phyloP scores from a whole-genome alignment of 345 rosid species.

The Salix koriyanagi region DNA sequence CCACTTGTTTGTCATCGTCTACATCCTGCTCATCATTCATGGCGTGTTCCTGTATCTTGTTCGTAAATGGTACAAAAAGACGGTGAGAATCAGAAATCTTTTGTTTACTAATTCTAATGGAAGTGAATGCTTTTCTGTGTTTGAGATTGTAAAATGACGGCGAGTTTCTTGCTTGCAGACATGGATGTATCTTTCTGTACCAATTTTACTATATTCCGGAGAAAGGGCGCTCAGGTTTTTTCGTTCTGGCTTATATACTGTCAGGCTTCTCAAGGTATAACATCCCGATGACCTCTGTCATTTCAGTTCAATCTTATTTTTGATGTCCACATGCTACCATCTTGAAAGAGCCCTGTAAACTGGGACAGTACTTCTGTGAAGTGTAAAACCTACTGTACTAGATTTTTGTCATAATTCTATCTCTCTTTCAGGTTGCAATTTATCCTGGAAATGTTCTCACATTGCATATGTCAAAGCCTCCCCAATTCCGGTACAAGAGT shows the following conservation, averaged over 20 bases:
- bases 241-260: constrained; percentile 76
- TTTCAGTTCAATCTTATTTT: background rate
- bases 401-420: background rate
- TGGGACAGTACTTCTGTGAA: background rate
- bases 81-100: constrained; percentile 43
- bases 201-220: constrained; percentile 69
- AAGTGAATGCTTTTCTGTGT: background rate
- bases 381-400: background rate
- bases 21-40: constrained; percentile 65
- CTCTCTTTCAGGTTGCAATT: constrained; percentile 68
- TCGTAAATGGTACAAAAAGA: constrained; percentile 69
- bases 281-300: background rate
- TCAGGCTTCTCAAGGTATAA: constrained; percentile 65
- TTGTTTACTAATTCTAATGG: background rate
- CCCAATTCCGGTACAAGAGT: constrained; percentile 83
- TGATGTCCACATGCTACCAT: background rate
- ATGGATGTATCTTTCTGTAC: constrained; percentile 96
- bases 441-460: constrained; percentile 95
- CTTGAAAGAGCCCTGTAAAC: background rate
- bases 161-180: constrained; percentile 42
- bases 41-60: constrained; percentile 67
- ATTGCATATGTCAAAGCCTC: constrained; percentile 92
- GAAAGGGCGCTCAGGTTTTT: constrained; percentile 85
- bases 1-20: constrained; percentile 71
- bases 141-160: background rate